Conservation (phyloP, 1,284 basidiomycete species). For the Microbotryum lychnidis-dioicae region DNA sequence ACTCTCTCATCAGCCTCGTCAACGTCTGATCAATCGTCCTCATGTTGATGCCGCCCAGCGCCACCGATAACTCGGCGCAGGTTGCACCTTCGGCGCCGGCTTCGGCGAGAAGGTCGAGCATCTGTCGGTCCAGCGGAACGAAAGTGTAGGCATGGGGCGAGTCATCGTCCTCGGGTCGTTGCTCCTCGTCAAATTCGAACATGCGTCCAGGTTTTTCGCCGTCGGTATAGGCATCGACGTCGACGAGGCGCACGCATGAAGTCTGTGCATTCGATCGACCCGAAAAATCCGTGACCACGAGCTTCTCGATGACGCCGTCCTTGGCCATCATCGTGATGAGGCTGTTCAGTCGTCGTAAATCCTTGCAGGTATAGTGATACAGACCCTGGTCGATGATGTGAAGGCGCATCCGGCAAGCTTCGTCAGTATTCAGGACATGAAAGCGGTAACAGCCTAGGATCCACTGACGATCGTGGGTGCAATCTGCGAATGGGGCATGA, state of each 20-base stretch:
- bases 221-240: background rate
- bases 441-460: background rate
- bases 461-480: constrained; percentile 30
- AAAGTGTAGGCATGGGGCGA: constrained; percentile 31
- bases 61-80: constrained; percentile 55
- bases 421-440: too few species aligned
- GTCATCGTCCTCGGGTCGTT: constrained; percentile 10
- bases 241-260: background rate
- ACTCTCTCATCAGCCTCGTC: constrained; percentile 53
- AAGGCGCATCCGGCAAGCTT: background rate
- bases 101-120: constrained; percentile 58
- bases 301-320: constrained; percentile 61
- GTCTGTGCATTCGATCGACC: background rate
- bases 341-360: constrained; percentile 65
- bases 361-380: constrained; percentile 48
- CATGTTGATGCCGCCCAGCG: constrained; percentile 61
- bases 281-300: constrained; percentile 35
- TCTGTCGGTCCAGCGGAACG: constrained; percentile 62
- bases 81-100: constrained; percentile 60
- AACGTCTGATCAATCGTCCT: constrained; percentile 70
- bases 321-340: constrained; percentile 60
- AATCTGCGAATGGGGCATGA: constrained; percentile 32
- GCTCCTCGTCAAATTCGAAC: background rate
- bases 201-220: background rate
- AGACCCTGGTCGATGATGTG: constrained; percentile 14